Conservation (phyloP, 140 eudicot genomes). For the Anethum foeniculum region DNA sequence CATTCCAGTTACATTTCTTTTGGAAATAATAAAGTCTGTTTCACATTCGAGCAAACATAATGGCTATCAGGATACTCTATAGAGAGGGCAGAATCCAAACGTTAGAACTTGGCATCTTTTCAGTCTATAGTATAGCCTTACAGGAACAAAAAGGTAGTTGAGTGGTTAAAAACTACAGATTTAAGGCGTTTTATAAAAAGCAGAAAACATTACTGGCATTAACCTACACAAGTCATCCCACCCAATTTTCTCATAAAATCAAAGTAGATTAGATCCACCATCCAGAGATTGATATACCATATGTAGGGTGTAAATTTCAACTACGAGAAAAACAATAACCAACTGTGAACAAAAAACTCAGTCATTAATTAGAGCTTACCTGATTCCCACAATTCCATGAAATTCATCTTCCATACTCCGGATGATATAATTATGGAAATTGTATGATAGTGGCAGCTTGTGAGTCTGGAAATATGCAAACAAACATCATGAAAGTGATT, state of each 20-base stretch:
- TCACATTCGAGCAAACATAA: background rate
- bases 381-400: constrained; percentile 84
- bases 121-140: too few species aligned
- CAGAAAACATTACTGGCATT: background rate
- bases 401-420: constrained; percentile 99
- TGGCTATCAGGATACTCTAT: background rate
- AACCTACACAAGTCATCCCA: background rate
- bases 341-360: background rate
- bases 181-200: too few species aligned
- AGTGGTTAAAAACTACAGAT: background rate
- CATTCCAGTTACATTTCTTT: background rate
- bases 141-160: background rate
- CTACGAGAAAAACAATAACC: background rate
- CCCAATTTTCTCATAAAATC: background rate
- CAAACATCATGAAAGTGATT: constrained; percentile 9
- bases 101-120: too few species aligned
- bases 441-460: constrained; percentile 74
- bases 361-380: constrained; percentile 29
- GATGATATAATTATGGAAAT: constrained; percentile 90
- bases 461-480: constrained; percentile 62
- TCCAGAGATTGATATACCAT: background rate
- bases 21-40: background rate
- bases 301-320: background rate
- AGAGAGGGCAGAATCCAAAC: background rate
- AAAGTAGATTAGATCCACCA: background rate